Base-by-base conservation (phyloP, 495 filamentous ascomycete species). In the Xylaria nigripes region DNA sequence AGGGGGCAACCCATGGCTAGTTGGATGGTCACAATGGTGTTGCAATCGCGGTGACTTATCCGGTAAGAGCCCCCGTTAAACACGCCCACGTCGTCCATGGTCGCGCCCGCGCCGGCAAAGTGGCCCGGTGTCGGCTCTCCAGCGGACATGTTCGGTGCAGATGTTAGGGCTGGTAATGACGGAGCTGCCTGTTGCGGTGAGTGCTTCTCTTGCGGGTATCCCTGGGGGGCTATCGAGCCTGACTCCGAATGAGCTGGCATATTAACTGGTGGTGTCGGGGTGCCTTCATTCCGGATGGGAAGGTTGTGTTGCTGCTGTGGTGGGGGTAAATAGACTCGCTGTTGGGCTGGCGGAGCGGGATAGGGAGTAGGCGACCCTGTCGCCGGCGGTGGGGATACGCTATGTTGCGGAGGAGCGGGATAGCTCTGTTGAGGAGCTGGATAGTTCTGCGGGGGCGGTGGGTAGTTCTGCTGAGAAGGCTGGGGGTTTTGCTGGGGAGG, bases 61-160 rank as follows among this genome's bases (percentile, higher is more conserved):
- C 94, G 76, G 65, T 92, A 98, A 57, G 83, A 90, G 8, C 93
- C 93, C 10, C 93, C 93, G 71, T 97, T 96, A 76, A 98, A 97
- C 0, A 86, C 95, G 2, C 93, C 93, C 12, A 91, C 76, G 49
- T 93, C 88, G 68, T 97, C 93, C 25, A 81, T 78, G 3, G 84
- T 76, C 3, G 56, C 25, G 23, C 32, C 44, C 2, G 50, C 56
- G 1, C 50, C 50, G 3, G 43, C 21, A n/a, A 59, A 56, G 10
- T 50, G 43, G 10, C 62, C 63, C 4, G 66, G 54, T 0, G 61
- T 27, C 2, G 69, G 68, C 0, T 69, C 67, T 25, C 68, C 68
- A 8, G 62, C 57, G n/a, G 66, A 49, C 42, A 61, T 56, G 54
- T 66, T 69, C 15, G 54, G 48, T 13, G 54, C 46, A 24, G 18